Evolutionary conservation across 208 protist genomes (phyloP), one percentile per base, ranked within the genome.

Genomic region (Leishmania tarentolae): DNA sequence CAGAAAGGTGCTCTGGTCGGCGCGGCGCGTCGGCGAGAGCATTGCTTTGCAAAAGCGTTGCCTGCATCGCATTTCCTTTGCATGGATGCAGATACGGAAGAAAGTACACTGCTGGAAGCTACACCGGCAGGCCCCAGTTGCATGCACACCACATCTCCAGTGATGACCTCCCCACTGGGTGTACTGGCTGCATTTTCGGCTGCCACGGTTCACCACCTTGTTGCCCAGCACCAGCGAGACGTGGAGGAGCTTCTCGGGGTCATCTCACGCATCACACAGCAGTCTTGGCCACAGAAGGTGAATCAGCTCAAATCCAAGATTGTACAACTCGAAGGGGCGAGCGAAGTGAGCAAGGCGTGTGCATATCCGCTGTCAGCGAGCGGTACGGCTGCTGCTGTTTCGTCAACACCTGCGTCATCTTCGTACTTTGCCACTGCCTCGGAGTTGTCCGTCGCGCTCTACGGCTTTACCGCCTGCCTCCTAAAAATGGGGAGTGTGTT

Each of bases 221-320:
- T 95, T 71, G 86, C 86, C 1, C 88, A 94, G 75, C 88, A 93
- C 59, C 84, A 87, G 42, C 82, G 92, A n/a, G 88, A 94, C 47
- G 81, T 86, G 40, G 85, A 83, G 69, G 75, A 85, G 31, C 78
- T 95, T 56, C 83, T 95, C 35, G 79, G 80, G 5, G 84, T 86
- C 24, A 31, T 95, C 6, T 82, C 82, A 1, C 76, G 80, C 68
- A 86, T 78, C 72, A 77, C 83, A 13, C 86, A 93, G 79, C 91
- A 92, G 69, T 76, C 63, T 21, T 94, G 91, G 91, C 44, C 71
- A 40, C 90, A 79, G 68, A 94, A 90, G 52, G 81, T 83, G 69
- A 79, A 44, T 37, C 76, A 86, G 80, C 76, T 86, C 8, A 81
- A 82, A 57, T 70, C 50, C 37, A 81, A 79, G 28, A 35, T 85